These are phyloP conservation scores for Phytophthora pini DNA, from an alignment of 352 stramenopile genomes.

Conservation along the genomic window DNA sequence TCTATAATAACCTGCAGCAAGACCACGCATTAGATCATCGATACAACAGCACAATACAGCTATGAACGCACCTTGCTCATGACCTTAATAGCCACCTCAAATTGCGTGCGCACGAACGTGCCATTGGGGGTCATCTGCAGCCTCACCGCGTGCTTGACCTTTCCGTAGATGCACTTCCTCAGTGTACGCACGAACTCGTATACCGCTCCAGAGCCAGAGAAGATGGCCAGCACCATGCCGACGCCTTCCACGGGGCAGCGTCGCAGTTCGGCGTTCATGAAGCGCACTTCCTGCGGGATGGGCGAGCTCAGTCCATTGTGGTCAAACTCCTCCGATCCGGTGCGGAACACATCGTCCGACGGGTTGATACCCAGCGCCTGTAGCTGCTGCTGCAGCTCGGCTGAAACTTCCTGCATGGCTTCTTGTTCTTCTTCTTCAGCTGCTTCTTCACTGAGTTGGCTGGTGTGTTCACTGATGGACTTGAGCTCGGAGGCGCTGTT, in stretches of 20 bases:
- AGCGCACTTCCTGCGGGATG: constrained; percentile 89
- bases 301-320: constrained; percentile 80
- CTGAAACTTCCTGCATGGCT: constrained; percentile 65
- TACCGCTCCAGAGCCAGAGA: constrained; percentile 80
- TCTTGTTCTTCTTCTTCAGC: constrained; percentile 14
- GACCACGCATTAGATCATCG: background rate
- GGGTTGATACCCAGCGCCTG: constrained; percentile 83
- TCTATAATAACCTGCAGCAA: constrained; percentile 79
- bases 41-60: background rate
- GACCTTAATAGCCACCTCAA: constrained; percentile 88
- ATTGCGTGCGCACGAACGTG: constrained; percentile 81
- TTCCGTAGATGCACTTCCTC: constrained; percentile 89
- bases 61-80: constrained; percentile 79
- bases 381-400: constrained; percentile 80
- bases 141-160: constrained; percentile 89
- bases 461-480: constrained; percentile 7
- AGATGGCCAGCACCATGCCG: constrained; percentile 78
- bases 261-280: constrained; percentile 85
- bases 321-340: constrained; percentile 76
- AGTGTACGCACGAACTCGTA: constrained; percentile 90
- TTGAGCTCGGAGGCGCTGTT: constrained; percentile 12
- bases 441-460: background rate
- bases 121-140: constrained; percentile 77
- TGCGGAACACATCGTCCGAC: constrained; percentile 85
- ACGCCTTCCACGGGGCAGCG: constrained; percentile 80